These are phyloP conservation scores for Westerdykella ornata DNA, from an alignment of 2,329 filamentous ascomycete genomes.

Conservation along the genomic window DNA sequence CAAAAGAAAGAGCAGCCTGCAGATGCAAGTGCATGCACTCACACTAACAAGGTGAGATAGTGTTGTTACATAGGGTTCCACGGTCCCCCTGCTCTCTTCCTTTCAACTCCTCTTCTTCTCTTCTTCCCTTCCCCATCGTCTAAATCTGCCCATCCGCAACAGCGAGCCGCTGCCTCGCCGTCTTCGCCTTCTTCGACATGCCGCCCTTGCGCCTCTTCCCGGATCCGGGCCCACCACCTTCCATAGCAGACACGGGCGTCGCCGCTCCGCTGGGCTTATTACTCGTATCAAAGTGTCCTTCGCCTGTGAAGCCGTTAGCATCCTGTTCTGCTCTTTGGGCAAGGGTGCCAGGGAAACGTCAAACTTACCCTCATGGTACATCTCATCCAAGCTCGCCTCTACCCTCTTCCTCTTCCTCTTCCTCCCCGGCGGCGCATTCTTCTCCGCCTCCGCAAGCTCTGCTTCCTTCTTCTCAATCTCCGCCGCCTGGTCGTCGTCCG, in stretches of 20 bases:
- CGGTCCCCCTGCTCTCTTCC: too few relatives aligned
- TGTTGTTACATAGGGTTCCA: too few relatives aligned
- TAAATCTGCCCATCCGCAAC: constrained; percentile 42
- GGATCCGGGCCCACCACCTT: constrained; percentile 15
- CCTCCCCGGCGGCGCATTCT: constrained; percentile 35
- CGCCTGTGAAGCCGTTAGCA: constrained; percentile 54
- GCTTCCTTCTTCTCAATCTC: constrained; percentile 89
- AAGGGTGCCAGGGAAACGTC: background rate
- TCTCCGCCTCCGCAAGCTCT: constrained; percentile 65
- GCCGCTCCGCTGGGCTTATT: constrained; percentile 79
- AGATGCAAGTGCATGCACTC: too few relatives aligned
- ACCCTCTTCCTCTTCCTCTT: constrained; percentile 54
- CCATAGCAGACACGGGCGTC: constrained; percentile 59
- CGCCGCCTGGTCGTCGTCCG: constrained; percentile 92
- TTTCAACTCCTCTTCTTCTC: too few relatives aligned
- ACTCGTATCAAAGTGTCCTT: constrained; percentile 91
- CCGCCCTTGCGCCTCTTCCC: constrained; percentile 52
- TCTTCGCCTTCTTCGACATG: constrained; percentile 48
- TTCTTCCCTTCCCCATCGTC: background rate
- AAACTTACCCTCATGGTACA: constrained; percentile 94
- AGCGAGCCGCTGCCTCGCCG: constrained; percentile 44
- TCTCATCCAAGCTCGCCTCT: constrained; percentile 73
- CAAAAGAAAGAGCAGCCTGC: too few relatives aligned
- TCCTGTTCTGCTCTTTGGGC: background rate
- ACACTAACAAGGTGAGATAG: too few relatives aligned